phyloP scores from a whole-genome alignment of 345 rosid genomes.

The Acer negundo region DNA sequence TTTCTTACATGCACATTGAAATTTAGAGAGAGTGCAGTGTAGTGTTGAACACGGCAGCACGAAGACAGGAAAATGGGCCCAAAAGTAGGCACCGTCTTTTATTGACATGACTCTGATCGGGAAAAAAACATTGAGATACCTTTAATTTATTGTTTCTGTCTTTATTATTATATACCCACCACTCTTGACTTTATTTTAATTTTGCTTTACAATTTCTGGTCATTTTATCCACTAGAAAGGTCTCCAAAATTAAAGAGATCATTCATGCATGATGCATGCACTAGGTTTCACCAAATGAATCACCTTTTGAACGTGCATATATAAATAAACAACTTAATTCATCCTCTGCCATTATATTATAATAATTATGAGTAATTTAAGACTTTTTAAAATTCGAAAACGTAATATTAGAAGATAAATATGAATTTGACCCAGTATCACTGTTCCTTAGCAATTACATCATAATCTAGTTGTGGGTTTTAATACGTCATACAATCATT shows the following conservation, averaged over 20 bases:
- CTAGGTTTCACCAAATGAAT: not conserved
- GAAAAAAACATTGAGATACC: not conserved
- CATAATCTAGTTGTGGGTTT: too few relatives aligned
- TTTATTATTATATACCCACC: not conserved
- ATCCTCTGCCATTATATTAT: not conserved
- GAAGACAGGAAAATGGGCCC: conserved; percentile 31
- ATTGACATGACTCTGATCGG: conserved; percentile 25
- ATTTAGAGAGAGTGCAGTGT: conserved; percentile 19
- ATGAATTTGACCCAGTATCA: too few relatives aligned
- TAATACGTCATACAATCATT: too few relatives aligned
- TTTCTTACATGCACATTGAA: conserved; percentile 26
- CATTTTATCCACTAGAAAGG: not conserved
- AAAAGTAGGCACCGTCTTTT: conserved; percentile 57
- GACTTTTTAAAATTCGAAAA: too few relatives aligned
- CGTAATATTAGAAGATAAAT: too few relatives aligned
- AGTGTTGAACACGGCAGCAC: conserved; percentile 40
- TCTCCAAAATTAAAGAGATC: not conserved
- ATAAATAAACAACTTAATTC: not conserved
- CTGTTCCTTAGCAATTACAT: too few relatives aligned
- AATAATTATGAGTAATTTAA: too few relatives aligned
- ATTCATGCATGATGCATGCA: not conserved
- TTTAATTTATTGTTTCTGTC: not conserved
- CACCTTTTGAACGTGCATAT: not conserved
- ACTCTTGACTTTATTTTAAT: not conserved
- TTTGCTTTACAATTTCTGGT: not conserved